phyloP scores from a whole-genome alignment of 345 rosid genomes.

The Kandelia obovata region DNA sequence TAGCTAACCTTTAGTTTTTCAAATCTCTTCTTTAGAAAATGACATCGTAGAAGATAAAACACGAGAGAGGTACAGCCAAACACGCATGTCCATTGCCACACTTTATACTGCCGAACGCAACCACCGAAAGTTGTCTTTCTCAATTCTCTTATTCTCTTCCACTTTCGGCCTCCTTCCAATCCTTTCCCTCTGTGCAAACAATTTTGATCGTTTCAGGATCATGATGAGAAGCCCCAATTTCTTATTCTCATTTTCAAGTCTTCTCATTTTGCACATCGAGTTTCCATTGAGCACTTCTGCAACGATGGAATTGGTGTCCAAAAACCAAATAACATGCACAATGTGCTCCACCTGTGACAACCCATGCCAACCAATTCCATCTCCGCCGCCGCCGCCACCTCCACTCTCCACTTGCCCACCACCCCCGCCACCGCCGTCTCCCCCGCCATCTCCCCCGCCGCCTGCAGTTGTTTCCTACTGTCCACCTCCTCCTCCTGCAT shows the following conservation, averaged over 20 bases:
- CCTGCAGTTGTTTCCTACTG: conserved; percentile 19
- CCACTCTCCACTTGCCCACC: conserved; percentile 23
- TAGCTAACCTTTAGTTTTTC: neutral
- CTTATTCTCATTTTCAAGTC: neutral
- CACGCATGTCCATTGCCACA: conserved; percentile 1
- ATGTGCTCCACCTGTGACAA: conserved; percentile 34
- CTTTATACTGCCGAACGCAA: neutral
- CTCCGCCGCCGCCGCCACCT: conserved; percentile 25
- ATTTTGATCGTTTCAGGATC: neutral
- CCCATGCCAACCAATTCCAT: conserved; percentile 34
- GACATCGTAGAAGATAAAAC: conserved; percentile 18
- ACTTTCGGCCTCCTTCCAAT: neutral
- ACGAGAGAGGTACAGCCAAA: conserved; percentile 1
- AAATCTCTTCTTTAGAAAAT: conserved; percentile 10
- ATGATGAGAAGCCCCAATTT: neutral
- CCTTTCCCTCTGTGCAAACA: neutral
- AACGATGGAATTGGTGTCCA: conserved; percentile 12
- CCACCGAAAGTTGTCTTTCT: neutral
- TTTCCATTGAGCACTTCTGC: conserved; percentile 3
- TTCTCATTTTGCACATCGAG: conserved; percentile 2
- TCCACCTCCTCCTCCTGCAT: conserved; percentile 37
- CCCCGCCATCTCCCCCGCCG: conserved; percentile 23
- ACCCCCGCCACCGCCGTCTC: conserved; percentile 30
- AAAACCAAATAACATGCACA: conserved; percentile 33
- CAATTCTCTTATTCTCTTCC: neutral